phyloP scores from a whole-genome alignment of 345 rosid species.

The Salix dunnii region DNA sequence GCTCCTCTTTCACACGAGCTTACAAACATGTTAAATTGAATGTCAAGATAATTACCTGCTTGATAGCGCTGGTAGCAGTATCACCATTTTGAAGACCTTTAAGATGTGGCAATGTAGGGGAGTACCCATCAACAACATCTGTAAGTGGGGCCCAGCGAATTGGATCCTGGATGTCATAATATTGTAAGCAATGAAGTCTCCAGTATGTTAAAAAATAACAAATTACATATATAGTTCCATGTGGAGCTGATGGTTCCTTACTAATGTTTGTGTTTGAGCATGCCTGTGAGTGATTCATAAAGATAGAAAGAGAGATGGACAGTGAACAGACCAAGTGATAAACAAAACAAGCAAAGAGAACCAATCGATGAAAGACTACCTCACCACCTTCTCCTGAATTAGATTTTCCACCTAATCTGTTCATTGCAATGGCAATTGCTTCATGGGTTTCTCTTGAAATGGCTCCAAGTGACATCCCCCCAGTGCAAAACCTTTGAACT shows the following conservation, averaged over 20 bases:
- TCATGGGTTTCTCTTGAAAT: constrained; percentile 99
- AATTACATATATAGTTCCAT: not conserved
- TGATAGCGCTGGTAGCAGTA: constrained; percentile 98
- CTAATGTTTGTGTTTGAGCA: not conserved
- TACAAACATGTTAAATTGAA: not conserved
- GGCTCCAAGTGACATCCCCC: constrained; percentile 99
- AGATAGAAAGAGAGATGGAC: not conserved
- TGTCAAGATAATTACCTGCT: constrained; percentile 57
- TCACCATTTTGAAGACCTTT: constrained; percentile 99
- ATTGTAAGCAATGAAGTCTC: not conserved
- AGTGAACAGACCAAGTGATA: constrained; percentile 4
- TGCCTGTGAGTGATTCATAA: not conserved
- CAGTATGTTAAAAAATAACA: not conserved
- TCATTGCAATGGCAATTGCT: constrained; percentile 98
- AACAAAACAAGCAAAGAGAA: not conserved
- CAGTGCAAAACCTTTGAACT: constrained; percentile 92
- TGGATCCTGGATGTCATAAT: constrained; percentile 60
- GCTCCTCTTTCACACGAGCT: not conserved
- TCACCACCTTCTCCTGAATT: constrained; percentile 99
- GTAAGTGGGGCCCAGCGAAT: constrained; percentile 93
- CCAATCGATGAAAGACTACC: constrained; percentile 38
- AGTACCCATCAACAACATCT: constrained; percentile 96
- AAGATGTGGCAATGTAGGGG: constrained; percentile 94
- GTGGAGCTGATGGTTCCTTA: not conserved
- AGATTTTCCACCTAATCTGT: constrained; percentile 90